phyloP scores from a whole-genome alignment of 306 rosid genomes.

The Sesbania bispinosa region DNA sequence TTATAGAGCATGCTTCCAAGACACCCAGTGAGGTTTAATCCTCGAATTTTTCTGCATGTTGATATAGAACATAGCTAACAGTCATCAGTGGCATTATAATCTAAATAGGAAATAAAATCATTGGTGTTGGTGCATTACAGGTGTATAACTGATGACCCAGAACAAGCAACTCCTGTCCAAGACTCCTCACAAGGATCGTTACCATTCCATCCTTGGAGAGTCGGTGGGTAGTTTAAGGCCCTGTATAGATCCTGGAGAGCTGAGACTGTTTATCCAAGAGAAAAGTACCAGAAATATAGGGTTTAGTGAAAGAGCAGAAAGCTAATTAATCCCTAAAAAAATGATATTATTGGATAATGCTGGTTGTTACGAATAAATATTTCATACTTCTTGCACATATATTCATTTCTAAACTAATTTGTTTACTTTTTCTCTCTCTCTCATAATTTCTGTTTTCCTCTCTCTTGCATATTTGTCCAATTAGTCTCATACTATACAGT shows the following conservation, averaged over 20 bases:
- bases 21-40: slow-evolving; percentile 73
- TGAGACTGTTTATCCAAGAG: slow-evolving; percentile 43
- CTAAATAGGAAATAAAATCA: not conserved
- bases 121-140: slow-evolving; percentile 49
- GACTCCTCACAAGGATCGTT: slow-evolving; percentile 83
- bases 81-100: not conserved
- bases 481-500: no score
- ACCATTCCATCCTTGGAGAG: slow-evolving; percentile 69
- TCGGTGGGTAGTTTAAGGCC: slow-evolving; percentile 51
- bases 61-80: slow-evolving; percentile 18
- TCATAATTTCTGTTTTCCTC: no score
- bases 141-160: slow-evolving; percentile 69
- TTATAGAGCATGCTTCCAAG: slow-evolving; percentile 58
- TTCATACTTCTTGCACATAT: no score
- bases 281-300: not conserved
- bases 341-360: no score
- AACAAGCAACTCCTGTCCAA: slow-evolving; percentile 87
- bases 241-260: slow-evolving; percentile 67
- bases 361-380: no score
- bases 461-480: no score
- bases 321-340: no score
- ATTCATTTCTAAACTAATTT: no score
- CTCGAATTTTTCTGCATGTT: slow-evolving; percentile 63
- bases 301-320: slow-evolving; percentile 13
- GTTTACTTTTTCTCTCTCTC: no score